A percentile compares a stretch with the other conserved stretches of the same genome.
Evolutionary conservation across 257 asterid genomes (phyloP).

Genomic region (Nicotiana attenuata): DNA sequence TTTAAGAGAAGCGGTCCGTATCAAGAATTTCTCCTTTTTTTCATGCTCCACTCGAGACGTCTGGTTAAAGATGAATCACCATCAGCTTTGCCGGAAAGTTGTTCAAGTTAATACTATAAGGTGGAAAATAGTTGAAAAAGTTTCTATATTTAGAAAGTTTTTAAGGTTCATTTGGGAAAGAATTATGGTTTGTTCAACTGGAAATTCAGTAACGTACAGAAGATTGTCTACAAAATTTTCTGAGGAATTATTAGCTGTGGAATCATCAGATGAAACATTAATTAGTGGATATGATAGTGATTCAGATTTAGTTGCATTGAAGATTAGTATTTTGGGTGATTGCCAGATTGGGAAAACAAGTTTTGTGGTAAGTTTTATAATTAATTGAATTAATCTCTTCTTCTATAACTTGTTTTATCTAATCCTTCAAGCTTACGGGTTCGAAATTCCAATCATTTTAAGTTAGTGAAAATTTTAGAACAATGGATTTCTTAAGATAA

Average conservation of each 20-base stretch:
- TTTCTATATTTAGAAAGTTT: constrained; percentile 38
- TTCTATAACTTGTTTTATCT: neutral
- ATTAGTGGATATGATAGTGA: constrained; percentile 40
- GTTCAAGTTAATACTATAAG: constrained; percentile 47
- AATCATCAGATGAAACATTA: constrained; percentile 17
- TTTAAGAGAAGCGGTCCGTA: neutral
- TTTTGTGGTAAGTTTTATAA: constrained; percentile 46
- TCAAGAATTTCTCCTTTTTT: neutral
- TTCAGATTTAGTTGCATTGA: constrained; percentile 75
- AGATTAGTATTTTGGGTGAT: constrained; percentile 82
- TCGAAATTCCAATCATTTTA: no score
- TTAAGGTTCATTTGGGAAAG: constrained; percentile 48
- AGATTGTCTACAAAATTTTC: neutral
- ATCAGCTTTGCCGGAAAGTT: constrained; percentile 41
- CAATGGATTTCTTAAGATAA: no score
- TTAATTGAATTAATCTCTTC: neutral
- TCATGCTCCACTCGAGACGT: neutral
- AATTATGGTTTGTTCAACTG: constrained; percentile 45
- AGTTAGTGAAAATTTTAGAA: no score
- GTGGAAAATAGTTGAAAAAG: constrained; percentile 50
- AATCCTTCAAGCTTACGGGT: no score
- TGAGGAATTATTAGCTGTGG: neutral
- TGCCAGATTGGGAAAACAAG: constrained; percentile 85
- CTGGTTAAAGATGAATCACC: neutral
- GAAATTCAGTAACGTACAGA: constrained; percentile 36